Base-by-base conservation (phyloP, 176 grass and related monocot species). In the Carex myosuroides region DNA sequence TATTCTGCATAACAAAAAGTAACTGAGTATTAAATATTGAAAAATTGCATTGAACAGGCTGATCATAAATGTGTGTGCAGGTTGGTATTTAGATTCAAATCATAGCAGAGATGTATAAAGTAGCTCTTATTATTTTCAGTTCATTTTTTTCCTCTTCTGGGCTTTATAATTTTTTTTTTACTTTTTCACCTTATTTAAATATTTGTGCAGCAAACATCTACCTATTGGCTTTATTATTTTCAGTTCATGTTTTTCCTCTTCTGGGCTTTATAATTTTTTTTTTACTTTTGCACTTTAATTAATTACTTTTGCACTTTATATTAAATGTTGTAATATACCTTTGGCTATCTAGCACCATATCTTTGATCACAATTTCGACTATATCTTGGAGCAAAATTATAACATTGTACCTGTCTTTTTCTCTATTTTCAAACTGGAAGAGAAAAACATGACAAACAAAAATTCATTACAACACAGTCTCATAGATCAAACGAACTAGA, bases 301-400 rank as follows among this genome's bases (percentile, higher is more conserved):
- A 18, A 75, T 54, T 26, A 52, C 26, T 75, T 26, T 21, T 54
- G 9, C 11, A 75, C 55, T 26, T 16, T 55, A 76, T 55, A 6
- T 76, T 76, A 50, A 76, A 76, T 32, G 46, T 76, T 54, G 12
- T 32, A 76, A 76, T 55, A 87, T 91, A 98, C 92, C 95, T 91
- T 81, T 83, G 81, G 87, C 84, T 83, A 91, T 94, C 87, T 44
- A 88, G 74, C 75, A 98, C 85, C 92, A 98, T 89, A 93, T 98
- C 95, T 87, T 94, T 91, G 82, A 91, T 84, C 80, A 94, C 56
- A 79, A 91, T 94, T 76, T 98, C 95, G 76, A 90, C 74, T 64
- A 98, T 93, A 94, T 98, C 92, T 91, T 98, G 95, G 32, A 98
- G 89, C 80, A 98, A 84, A 86, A 98, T 92, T 72, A 88, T 86